Evolutionary conservation across 169 alveolate species (phyloP).

Genomic region (Toxoplasma gondii): DNA sequence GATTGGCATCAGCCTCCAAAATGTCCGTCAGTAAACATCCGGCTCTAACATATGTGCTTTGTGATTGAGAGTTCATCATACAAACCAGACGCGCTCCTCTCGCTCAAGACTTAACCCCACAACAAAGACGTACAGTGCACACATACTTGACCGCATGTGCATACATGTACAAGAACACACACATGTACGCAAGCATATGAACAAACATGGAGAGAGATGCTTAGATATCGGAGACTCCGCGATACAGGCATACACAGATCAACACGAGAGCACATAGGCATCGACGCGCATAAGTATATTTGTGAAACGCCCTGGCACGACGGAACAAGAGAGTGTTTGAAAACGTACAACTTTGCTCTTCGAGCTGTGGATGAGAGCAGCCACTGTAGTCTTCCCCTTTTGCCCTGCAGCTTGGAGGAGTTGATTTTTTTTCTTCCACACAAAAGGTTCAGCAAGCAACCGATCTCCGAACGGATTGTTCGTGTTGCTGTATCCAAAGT

Average conservation of each 20-base stretch:
- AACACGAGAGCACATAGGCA: not conserved
- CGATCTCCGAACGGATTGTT: constrained; percentile 71
- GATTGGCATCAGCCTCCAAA: not conserved
- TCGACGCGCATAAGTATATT: not conserved
- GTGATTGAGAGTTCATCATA: not conserved
- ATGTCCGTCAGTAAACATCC: not conserved
- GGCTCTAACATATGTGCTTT: constrained; percentile 34
- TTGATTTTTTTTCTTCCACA: constrained; percentile 69
- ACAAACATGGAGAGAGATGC: not conserved
- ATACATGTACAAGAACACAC: too few relatives aligned
- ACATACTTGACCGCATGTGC: too few relatives aligned
- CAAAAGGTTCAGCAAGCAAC: constrained; percentile 65
- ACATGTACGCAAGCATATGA: not conserved
- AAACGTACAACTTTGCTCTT: constrained; percentile 64
- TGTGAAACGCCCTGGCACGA: not conserved
- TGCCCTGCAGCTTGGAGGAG: constrained; percentile 62
- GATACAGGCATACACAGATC: not conserved
- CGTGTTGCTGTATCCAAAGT: constrained; percentile 67
- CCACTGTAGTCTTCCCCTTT: constrained; percentile 51
- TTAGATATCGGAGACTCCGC: too few relatives aligned
- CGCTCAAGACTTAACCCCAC: not conserved
- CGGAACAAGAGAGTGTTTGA: not conserved
- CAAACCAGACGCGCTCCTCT: not conserved
- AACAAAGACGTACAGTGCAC: too few relatives aligned
- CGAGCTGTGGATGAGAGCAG: constrained; percentile 51